A percentile compares a stretch with the other conserved stretches of the same genome.
These are phyloP conservation scores for Sugiyamaella lignohabitans DNA, from an alignment of 805 yeast species.

Conservation along the genomic window DNA sequence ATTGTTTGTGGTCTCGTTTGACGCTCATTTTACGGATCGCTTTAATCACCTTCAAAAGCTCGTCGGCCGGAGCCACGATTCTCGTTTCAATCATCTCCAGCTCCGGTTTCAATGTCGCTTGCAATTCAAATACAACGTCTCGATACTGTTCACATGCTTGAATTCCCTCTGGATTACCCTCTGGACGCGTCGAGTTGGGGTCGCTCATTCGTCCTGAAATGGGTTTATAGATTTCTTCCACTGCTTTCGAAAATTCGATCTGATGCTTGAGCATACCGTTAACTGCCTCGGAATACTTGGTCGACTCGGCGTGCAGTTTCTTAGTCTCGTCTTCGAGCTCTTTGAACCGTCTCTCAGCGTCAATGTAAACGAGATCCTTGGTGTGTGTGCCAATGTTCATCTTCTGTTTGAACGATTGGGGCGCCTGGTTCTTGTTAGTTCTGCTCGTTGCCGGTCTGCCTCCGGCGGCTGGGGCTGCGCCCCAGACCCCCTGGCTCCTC, in stretches of 20 bases:
- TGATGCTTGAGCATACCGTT: slow-evolving; percentile 91
- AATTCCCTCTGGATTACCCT: slow-evolving; percentile 95
- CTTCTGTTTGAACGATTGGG: slow-evolving; percentile 86
- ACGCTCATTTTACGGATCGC: slow-evolving; percentile 87
- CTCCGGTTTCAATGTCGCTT: slow-evolving; percentile 83
- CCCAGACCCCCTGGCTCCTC: neutral
- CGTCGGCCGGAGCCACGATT: slow-evolving; percentile 87
- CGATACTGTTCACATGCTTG: slow-evolving; percentile 90
- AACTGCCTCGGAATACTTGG: slow-evolving; percentile 83
- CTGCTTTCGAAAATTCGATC: slow-evolving; percentile 89
- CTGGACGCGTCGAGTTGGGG: slow-evolving; percentile 78
- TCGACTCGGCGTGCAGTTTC: slow-evolving; percentile 82
- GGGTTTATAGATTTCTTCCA: slow-evolving; percentile 94
- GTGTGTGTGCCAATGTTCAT: slow-evolving; percentile 64
- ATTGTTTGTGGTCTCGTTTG: slow-evolving; percentile 90
- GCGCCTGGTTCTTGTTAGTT: slow-evolving; percentile 47
- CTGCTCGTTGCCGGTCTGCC: neutral
- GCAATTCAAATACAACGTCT: slow-evolving; percentile 78
- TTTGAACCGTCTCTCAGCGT: slow-evolving; percentile 94
- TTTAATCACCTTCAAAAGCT: slow-evolving; percentile 72
- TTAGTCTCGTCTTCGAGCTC: slow-evolving; percentile 87
- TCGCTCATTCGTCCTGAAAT: slow-evolving; percentile 89
- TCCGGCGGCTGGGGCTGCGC: neutral
- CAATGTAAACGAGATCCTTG: slow-evolving; percentile 83
- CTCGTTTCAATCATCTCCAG: slow-evolving; percentile 85